A percentile compares a stretch with the other conserved stretches of the same genome.
phyloP scores from a whole-genome alignment of 768 basidiomycete species.

The Lactifluus volemus region DNA sequence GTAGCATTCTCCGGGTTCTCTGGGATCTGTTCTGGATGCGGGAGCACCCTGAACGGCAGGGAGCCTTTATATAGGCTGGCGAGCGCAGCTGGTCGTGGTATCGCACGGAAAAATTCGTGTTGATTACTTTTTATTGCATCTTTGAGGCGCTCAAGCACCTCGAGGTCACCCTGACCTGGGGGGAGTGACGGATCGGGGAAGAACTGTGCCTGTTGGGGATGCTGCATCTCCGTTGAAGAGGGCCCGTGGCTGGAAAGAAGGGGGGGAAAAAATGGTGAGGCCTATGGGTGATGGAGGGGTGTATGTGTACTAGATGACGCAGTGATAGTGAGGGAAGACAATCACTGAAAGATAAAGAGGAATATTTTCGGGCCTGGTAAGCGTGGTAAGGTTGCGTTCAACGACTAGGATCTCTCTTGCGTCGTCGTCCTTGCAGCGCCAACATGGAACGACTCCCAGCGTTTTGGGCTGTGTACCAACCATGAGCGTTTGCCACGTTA shows the following conservation, averaged over 20 bases:
- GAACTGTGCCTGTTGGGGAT: constrained; percentile 10
- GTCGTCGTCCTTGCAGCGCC: constrained; percentile 56
- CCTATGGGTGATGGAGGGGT: constrained; percentile 22
- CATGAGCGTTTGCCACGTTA: background rate
- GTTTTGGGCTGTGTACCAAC: background rate
- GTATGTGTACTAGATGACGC: background rate
- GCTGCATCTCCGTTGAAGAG: constrained; percentile 3
- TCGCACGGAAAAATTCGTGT: constrained; percentile 60
- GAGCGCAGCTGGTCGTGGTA: constrained; percentile 57
- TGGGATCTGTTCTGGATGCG: constrained; percentile 31
- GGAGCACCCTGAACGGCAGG: constrained; percentile 25
- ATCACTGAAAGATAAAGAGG: background rate
- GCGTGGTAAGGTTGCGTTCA: constrained; percentile 60
- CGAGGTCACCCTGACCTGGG: constrained; percentile 57
- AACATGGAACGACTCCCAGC: constrained; percentile 31
- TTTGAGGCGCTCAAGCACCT: constrained; percentile 69
- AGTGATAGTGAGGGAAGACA: background rate
- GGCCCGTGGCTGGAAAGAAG: constrained; percentile 19
- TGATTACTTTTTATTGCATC: constrained; percentile 60
- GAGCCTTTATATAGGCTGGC: constrained; percentile 57
- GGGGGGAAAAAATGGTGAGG: constrained; percentile 17
- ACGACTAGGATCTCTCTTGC: constrained; percentile 47
- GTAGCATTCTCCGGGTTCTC: constrained; percentile 12
- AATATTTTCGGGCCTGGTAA: constrained; percentile 29
- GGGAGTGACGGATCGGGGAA: constrained; percentile 26